Percentiles rank a stretch among this genome's conserved stretches.
Conservation (phyloP, 352 stramenopile genomes). For the Globisporangium canariense region DNA sequence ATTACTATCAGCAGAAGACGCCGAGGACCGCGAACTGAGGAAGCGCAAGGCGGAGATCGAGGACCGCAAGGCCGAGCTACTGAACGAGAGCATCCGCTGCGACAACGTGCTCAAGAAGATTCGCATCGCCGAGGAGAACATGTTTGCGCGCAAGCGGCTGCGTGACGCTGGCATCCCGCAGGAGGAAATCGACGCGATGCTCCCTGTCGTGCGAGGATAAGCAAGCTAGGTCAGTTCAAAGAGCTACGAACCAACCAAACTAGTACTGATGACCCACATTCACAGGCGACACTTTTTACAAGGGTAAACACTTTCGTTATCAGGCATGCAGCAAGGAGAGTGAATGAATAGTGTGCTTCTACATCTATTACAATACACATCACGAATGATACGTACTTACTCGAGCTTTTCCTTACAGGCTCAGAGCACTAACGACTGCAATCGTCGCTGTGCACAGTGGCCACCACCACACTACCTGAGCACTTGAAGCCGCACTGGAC, state of each 20-base stretch:
- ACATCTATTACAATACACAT: no score
- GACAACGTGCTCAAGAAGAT: slow-evolving; percentile 18
- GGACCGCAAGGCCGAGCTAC: slow-evolving; percentile 7
- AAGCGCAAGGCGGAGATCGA: slow-evolving; percentile 15
- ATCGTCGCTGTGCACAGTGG: not conserved
- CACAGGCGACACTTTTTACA: no score
- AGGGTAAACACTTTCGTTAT: no score
- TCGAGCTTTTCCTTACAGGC: no score
- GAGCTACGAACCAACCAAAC: no score
- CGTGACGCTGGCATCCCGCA: slow-evolving; percentile 27
- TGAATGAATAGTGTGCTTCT: no score
- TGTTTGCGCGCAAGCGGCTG: slow-evolving; percentile 41
- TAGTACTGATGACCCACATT: no score
- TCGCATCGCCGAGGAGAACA: slow-evolving; percentile 15
- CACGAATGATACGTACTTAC: no score
- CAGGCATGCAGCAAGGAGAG: no score
- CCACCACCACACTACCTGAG: not conserved
- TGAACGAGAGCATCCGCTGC: slow-evolving; percentile 18
- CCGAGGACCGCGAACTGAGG: not conserved
- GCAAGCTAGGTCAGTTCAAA: no score
- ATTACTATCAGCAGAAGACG: not conserved
- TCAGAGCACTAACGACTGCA: no score
- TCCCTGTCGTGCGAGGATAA: slow-evolving; percentile 10
- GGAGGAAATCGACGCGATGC: slow-evolving; percentile 17
- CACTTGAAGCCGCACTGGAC: not conserved